Evolutionary conservation across 805 yeast species (phyloP), one percentile per base, ranked within the genome.

Genomic region (Yarrowia bubula): DNA sequence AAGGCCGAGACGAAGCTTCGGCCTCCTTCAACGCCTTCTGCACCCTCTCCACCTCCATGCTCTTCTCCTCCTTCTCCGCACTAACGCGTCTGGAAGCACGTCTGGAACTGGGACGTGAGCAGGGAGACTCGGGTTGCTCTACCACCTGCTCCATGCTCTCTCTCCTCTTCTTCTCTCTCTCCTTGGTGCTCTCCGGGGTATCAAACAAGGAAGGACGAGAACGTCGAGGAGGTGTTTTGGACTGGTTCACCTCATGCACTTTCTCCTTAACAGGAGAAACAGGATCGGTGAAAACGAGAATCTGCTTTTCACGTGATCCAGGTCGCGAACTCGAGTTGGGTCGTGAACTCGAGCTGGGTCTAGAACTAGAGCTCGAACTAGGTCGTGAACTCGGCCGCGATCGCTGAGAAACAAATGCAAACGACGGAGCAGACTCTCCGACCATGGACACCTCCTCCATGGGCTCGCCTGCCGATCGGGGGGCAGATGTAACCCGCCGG

Each of bases 101-200:
- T 28, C 60, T 17, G n/a, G 44, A 38, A 35, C 47, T 28, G n/a
- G 55, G 28, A 13, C 44, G 66, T 6, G 39, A 28, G 7, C 43
- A n/a, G 10, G 50, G 55, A 9, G 50, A 42, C 41, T 39, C 53
- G 41, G 53, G 37, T 55, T 51, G 47, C 53, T 32, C 46, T 32
- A 41, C 31, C 43, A 61, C 35, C 68, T 61, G 41, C 64, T 33
- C 38, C 60, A 42, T 47, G 50, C 55, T 33, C 48, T 47, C 47
- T 10, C 41, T 43, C n/a, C 48, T 35, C 50, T 60, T 60, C 41
- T 31, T 28, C 42, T 60, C 57, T 35, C 47, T 13, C 39, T 39
- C 65, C 65, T 48, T 39, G 15, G 50, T 32, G 31, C 55, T 41
- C 32, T 39, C 47, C 33, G 32, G 22, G 47, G 62, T 35, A 43